Evolutionary conservation across 139 green algal genomes (phyloP).

Genomic region (Chlamydomonas eustigma): DNA sequence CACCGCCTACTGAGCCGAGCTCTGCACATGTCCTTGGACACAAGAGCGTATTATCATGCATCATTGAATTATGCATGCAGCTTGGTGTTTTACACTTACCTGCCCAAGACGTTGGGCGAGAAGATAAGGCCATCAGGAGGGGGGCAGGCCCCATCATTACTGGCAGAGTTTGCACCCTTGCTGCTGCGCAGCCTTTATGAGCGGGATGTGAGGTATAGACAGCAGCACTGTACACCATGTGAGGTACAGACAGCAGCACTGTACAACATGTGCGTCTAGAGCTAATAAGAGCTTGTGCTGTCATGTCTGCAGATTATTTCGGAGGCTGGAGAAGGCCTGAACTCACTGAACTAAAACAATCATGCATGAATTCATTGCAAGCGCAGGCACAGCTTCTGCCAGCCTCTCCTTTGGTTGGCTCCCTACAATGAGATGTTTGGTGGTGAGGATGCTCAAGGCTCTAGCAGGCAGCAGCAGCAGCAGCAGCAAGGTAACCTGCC

Average conservation of each 20-base stretch:
- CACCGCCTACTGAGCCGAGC: too few species aligned
- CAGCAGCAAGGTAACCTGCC: not conserved
- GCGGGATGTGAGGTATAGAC: slow-evolving; percentile 50
- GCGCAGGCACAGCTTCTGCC: slow-evolving; percentile 62
- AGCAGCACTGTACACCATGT: not conserved
- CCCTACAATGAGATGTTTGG: slow-evolving; percentile 56
- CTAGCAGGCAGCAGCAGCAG: slow-evolving; percentile 8
- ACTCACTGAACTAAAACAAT: too few species aligned
- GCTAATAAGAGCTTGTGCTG: too few species aligned
- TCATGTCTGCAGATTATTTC: too few species aligned
- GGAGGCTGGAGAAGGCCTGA: too few species aligned
- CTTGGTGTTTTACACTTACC: slow-evolving; percentile 66
- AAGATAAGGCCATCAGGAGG: not conserved
- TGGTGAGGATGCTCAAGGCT: not conserved
- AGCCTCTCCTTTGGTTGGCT: slow-evolving; percentile 74
- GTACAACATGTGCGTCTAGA: too few species aligned
- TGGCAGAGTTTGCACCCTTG: slow-evolving; percentile 46
- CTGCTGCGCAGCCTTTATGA: slow-evolving; percentile 72
- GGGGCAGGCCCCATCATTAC: slow-evolving; percentile 13
- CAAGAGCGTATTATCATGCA: too few species aligned
- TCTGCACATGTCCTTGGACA: too few species aligned
- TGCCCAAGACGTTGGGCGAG: not conserved
- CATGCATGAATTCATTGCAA: too few species aligned
- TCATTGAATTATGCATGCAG: too few species aligned
- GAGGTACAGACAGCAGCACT: too few species aligned